These are phyloP conservation scores for Apiospora koreana DNA, from an alignment of 2,329 filamentous ascomycete species.

Conservation along the genomic window DNA sequence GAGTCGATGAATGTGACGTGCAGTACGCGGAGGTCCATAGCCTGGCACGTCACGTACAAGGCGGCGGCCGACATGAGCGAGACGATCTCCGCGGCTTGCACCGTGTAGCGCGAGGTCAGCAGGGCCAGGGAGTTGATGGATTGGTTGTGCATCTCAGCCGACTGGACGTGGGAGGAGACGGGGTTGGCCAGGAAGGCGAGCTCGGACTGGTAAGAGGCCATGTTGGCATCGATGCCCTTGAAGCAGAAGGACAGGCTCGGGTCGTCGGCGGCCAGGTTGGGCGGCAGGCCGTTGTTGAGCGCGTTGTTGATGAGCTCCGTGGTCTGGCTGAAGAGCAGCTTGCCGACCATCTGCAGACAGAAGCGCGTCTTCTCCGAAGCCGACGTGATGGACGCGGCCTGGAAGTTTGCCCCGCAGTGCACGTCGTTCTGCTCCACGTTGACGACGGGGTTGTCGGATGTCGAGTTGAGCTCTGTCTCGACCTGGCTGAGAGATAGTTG, in stretches of 20 bases:
- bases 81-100: too few relatives aligned
- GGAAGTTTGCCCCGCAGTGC: conserved; percentile 68
- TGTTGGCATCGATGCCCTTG: conserved; percentile 68
- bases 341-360: conserved; percentile 55
- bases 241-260: conserved; percentile 59
- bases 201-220: conserved; percentile 66
- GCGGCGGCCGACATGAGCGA: too few relatives aligned
- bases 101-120: too few relatives aligned
- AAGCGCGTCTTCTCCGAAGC: conserved; percentile 63
- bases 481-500: conserved; percentile 61
- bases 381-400: conserved; percentile 62
- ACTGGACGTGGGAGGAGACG: conserved; percentile 61
- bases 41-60: too few relatives aligned
- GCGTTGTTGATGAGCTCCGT: conserved; percentile 63
- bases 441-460: conserved; percentile 67
- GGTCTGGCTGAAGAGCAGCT: conserved; percentile 63
- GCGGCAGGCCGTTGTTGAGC: conserved; percentile 61
- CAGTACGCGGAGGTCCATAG: too few relatives aligned
- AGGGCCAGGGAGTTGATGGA: conserved; percentile 66
- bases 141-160: conserved; percentile 69
- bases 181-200: conserved; percentile 62
- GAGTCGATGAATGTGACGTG: too few relatives aligned
- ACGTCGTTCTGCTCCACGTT: conserved; percentile 44
- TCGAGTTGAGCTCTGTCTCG: conserved; percentile 63
- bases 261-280: conserved; percentile 62